Evolutionary conservation across 2,329 filamentous ascomycete genomes (phyloP).

Genomic region (Raffaelea ambrosiae): DNA sequence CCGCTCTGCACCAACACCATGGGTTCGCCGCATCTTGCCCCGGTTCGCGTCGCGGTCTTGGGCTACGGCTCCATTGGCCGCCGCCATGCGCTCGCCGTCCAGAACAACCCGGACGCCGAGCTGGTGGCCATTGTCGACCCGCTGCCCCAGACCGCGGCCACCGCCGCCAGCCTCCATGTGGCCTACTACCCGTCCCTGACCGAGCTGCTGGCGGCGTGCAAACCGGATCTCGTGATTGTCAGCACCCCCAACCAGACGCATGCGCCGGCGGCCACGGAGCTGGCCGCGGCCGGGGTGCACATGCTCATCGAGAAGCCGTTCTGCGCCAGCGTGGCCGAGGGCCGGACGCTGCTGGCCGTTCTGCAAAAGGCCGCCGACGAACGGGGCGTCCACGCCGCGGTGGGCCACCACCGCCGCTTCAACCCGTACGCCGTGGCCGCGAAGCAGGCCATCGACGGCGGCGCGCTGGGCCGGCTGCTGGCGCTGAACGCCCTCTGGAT

Average conservation of each 20-base stretch:
- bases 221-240: neutral
- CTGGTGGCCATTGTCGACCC: no score
- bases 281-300: conserved; percentile 39
- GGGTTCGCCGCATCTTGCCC: no score
- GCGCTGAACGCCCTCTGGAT: no score
- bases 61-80: no score
- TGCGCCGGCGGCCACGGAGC: conserved; percentile 37
- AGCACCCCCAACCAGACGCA: conserved; percentile 50
- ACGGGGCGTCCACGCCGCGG: conserved; percentile 22
- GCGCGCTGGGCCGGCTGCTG: conserved; percentile 3
- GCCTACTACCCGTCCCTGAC: no score
- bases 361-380: conserved; percentile 11
- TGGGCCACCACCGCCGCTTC: conserved; percentile 52
- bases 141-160: no score
- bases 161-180: no score
- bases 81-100: no score
- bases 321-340: conserved; percentile 29
- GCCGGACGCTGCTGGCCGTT: conserved; percentile 14
- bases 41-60: no score
- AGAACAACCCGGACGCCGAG: no score
- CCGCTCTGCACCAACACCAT: no score
- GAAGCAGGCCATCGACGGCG: conserved; percentile 32
- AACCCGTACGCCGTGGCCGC: conserved; percentile 45
- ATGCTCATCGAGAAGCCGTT: conserved; percentile 51
- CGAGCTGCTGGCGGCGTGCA: no score